Evolutionary conservation across 495 filamentous ascomycete species (phyloP), one percentile per base, ranked within the genome.

Genomic region (Extremus antarcticus): DNA sequence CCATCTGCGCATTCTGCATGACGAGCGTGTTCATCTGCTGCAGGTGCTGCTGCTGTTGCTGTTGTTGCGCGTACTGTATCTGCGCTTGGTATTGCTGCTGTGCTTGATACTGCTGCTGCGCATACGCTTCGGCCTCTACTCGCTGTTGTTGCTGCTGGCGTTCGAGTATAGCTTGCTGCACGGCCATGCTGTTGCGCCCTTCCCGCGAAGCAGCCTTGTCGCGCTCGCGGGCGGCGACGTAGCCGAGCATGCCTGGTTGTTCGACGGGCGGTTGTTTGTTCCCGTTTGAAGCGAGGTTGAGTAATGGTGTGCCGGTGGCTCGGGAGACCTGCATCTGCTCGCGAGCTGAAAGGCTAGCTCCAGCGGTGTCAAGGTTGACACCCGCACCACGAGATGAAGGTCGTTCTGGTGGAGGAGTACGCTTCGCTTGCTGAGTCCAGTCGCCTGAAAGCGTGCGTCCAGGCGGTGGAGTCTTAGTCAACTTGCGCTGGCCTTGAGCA

Each of bases 311-410:
- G 0, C 87, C 87, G 7, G 91, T 95, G 56, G 87, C 75, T 29
- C 88, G 80, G n/a, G 91, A 87, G 25, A 97, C 82, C 63, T 94
- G 85, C 66, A 95, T 88, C 64, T 95, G 91, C 67, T 97, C 91
- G 8, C 87, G 84, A n/a, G 91, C 91, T 16, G 90, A 91, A 19
- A 95, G 78, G 1, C 74, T 75, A 15, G 47, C 25, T 29, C 43
- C 53, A 7, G 43, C 54, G 10, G 43, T 53, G 22, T 55, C 29
- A 25, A 52, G 25, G n/a, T 24, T 54, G 25, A 10, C 16, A 25
- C 58, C 48, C 50, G 51, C 39, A 19, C 51, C 51, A 9, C 51
- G 51, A 4, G 51, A 54, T 3, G 9, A 11, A 48, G 53, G 53
- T 8, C 46, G 19, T 23, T 29, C 25, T 15, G 57, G 43, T 15